Conservation (phyloP, 2,329 filamentous ascomycete genomes). For the Penicillium sp. region DNA sequence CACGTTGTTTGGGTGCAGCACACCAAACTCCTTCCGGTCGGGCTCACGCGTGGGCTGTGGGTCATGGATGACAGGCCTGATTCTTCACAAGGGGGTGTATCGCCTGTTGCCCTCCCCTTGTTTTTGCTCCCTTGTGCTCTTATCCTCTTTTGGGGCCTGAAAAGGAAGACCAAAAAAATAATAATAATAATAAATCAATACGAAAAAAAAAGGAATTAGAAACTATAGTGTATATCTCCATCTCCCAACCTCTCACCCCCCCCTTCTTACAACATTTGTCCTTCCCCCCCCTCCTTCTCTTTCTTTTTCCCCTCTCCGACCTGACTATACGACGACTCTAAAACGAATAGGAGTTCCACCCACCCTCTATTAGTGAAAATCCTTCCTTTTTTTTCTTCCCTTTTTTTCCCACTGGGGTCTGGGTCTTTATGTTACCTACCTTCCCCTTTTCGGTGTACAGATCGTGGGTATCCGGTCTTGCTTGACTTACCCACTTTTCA, state of each 20-base stretch:
- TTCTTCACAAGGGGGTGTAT: slow-evolving; percentile 29
- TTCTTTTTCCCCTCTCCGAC: slow-evolving; percentile 1
- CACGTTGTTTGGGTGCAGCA: slow-evolving; percentile 40
- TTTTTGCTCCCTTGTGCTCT: slow-evolving; percentile 6
- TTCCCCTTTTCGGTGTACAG: slow-evolving; percentile 12
- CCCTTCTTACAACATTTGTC: slow-evolving; percentile 11
- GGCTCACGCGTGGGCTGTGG: slow-evolving; percentile 38
- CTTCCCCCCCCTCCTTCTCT: slow-evolving; percentile 16
- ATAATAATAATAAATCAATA: slow-evolving; percentile 3
- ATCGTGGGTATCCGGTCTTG: slow-evolving; percentile 24
- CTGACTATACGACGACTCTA: not conserved
- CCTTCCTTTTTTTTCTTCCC: slow-evolving; percentile 9
- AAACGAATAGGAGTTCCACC: too few species aligned
- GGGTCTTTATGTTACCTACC: too few species aligned
- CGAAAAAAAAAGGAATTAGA: slow-evolving; percentile 5
- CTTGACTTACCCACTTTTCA: slow-evolving; percentile 30
- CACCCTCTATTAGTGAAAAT: too few species aligned
- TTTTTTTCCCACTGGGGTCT: slow-evolving; percentile 20
- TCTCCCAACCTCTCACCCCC: slow-evolving; percentile 3
- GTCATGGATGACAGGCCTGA: slow-evolving; percentile 37
- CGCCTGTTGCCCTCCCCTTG: slow-evolving; percentile 5
- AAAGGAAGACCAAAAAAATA: slow-evolving; percentile 10
- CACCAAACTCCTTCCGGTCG: slow-evolving; percentile 34
- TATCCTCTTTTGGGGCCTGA: slow-evolving; percentile 7
- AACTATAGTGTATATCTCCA: slow-evolving; percentile 16